Conservation (phyloP, 1,284 basidiomycete genomes). For the Coniferiporia sulphurascens region DNA sequence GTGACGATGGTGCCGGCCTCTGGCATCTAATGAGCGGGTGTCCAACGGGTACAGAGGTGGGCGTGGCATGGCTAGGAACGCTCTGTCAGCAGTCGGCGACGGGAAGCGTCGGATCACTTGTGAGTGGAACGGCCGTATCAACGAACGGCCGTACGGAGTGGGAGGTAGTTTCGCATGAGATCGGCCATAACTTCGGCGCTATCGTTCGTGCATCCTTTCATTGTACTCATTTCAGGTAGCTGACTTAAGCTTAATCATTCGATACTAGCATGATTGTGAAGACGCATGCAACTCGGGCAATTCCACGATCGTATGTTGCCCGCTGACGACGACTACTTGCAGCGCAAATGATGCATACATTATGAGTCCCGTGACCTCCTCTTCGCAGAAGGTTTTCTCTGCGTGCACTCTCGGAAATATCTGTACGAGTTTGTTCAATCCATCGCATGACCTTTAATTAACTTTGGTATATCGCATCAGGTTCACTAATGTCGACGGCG, state of each 20-base stretch:
- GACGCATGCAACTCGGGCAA: slow-evolving; percentile 51
- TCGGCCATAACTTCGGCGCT: slow-evolving; percentile 89
- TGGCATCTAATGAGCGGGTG: slow-evolving; percentile 93
- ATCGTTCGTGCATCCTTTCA: slow-evolving; percentile 50
- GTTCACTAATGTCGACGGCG: slow-evolving; percentile 52
- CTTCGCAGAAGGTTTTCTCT: slow-evolving; percentile 67
- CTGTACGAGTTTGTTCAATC: slow-evolving; percentile 44
- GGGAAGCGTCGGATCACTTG: slow-evolving; percentile 44
- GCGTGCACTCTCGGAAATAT: slow-evolving; percentile 84
- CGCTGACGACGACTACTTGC: slow-evolving; percentile 56
- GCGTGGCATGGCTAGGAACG: slow-evolving; percentile 86
- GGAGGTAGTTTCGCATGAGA: slow-evolving; percentile 86
- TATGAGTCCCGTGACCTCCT: slow-evolving; percentile 76
- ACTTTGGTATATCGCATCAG: slow-evolving; percentile 29
- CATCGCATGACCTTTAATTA: not conserved
- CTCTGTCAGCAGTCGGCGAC: slow-evolving; percentile 57
- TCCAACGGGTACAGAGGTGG: slow-evolving; percentile 79
- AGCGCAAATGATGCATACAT: slow-evolving; percentile 66
- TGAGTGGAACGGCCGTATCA: slow-evolving; percentile 83
- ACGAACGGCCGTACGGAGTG: slow-evolving; percentile 70
- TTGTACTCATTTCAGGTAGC: not conserved
- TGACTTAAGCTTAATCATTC: slow-evolving; percentile 6
- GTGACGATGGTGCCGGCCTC: slow-evolving; percentile 70
- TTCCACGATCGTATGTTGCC: slow-evolving; percentile 61
- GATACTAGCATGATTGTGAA: slow-evolving; percentile 62